phyloP scores from a whole-genome alignment of 768 basidiomycete genomes.

The Leccinum broughii region DNA sequence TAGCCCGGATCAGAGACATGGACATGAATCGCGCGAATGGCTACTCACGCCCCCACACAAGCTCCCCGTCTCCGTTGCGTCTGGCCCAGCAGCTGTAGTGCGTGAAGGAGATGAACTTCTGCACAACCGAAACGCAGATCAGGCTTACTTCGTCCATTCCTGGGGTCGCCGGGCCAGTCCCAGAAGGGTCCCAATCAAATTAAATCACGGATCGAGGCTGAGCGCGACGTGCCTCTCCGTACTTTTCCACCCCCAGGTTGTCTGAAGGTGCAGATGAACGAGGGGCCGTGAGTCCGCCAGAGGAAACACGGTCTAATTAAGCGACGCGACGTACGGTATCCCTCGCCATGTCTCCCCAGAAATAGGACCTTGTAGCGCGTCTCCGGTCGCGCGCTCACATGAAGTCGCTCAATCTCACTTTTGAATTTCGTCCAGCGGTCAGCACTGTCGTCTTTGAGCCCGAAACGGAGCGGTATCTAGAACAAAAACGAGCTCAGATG shows the following conservation, averaged over 20 bases:
- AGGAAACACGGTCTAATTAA: not conserved
- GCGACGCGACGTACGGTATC: slow-evolving; percentile 57
- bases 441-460: slow-evolving; percentile 51
- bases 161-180: slow-evolving; percentile 13
- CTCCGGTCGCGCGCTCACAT: slow-evolving; percentile 37
- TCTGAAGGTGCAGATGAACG: slow-evolving; percentile 56
- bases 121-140: not conserved
- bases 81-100: slow-evolving; percentile 51
- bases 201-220: not conserved
- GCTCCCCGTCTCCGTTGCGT: slow-evolving; percentile 61
- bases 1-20: not conserved
- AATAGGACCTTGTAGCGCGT: slow-evolving; percentile 65
- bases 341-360: slow-evolving; percentile 71
- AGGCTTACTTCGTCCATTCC: slow-evolving; percentile 61
- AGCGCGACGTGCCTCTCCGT: slow-evolving; percentile 43
- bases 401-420: slow-evolving; percentile 44
- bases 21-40: not conserved
- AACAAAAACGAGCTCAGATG: not conserved
- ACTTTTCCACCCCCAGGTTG: slow-evolving; percentile 68
- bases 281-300: slow-evolving; percentile 38
- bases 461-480: slow-evolving; percentile 59
- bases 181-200: not conserved
- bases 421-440: slow-evolving; percentile 53
- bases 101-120: not conserved
- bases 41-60: slow-evolving; percentile 73